Conservation (phyloP, 2,329 filamentous ascomycete genomes). For the Fusarium pseudograminearum region DNA sequence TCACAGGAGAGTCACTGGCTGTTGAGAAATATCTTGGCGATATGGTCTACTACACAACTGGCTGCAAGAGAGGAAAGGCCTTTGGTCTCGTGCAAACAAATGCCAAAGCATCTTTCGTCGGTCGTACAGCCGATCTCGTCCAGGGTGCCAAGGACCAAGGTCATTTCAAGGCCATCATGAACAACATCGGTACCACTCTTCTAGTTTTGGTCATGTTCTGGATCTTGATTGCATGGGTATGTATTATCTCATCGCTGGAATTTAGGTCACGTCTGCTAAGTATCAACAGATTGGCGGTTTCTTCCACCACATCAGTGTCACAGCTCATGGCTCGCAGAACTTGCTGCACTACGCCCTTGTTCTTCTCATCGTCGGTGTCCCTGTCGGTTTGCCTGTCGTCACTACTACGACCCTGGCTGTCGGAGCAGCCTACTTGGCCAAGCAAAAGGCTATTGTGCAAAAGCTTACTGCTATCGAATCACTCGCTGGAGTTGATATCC, state of each 20-base stretch:
- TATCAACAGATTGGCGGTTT: conserved; percentile 16
- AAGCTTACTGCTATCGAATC: conserved; percentile 23
- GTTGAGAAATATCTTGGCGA: conserved; percentile 31
- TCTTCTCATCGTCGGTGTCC: conserved; percentile 34
- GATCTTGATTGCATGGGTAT: conserved; percentile 21
- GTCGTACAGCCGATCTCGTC: conserved; percentile 30
- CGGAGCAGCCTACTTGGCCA: conserved; percentile 25
- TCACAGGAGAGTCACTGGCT: conserved; percentile 30
- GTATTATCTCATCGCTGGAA: not conserved
- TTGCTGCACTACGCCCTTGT: conserved; percentile 31
- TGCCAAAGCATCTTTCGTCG: conserved; percentile 30
- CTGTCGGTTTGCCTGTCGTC: conserved; percentile 30
- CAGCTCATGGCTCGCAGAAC: conserved; percentile 27
- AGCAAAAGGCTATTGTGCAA: conserved; percentile 32
- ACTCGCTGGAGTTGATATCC: conserved; percentile 26
- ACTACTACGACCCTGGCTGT: conserved; percentile 35
- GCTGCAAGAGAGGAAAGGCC: conserved; percentile 30
- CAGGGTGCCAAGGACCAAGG: conserved; percentile 37
- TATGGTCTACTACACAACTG: conserved; percentile 35
- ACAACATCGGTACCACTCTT: conserved; percentile 28
- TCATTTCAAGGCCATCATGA: conserved; percentile 37
- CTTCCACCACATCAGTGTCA: conserved; percentile 28
- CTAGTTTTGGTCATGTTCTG: conserved; percentile 33
- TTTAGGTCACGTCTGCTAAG: not conserved
- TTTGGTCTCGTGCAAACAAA: conserved; percentile 19